These are phyloP conservation scores for Heliosperma pusillum DNA, from an alignment of 148 eudicot genomes.

Conservation along the genomic window DNA sequence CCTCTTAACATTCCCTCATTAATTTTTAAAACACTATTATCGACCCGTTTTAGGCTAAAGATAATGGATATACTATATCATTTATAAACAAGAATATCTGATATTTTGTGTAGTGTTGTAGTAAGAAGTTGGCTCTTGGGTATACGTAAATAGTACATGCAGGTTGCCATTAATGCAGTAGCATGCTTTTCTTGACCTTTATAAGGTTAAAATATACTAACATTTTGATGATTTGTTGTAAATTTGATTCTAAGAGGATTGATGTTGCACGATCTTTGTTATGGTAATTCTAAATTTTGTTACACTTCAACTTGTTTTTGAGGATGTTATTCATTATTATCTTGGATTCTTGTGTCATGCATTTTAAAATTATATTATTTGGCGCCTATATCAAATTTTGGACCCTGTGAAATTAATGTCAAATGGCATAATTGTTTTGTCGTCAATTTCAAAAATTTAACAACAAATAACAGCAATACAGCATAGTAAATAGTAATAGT, in stretches of 20 bases:
- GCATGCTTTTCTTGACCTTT: constrained; percentile 26
- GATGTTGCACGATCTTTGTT: constrained; percentile 18
- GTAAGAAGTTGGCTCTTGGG: background rate
- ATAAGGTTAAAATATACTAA: background rate
- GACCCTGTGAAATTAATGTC: background rate
- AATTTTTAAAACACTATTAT: too few relatives aligned
- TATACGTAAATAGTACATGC: background rate
- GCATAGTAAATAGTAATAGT: too few relatives aligned
- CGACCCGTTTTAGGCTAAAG: too few relatives aligned
- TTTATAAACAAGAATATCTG: too few relatives aligned
- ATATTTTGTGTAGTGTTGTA: too few relatives aligned
- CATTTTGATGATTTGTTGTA: background rate
- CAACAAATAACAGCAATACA: too few relatives aligned
- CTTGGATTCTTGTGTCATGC: background rate
- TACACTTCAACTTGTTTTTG: constrained; percentile 13
- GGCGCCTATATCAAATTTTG: background rate
- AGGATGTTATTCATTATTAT: constrained; percentile 1
- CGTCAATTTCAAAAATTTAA: too few relatives aligned
- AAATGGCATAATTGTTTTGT: background rate
- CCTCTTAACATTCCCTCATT: too few relatives aligned
- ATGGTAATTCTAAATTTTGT: constrained; percentile 15
- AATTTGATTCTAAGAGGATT: background rate
- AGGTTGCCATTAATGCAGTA: constrained; percentile 17
- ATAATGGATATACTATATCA: too few relatives aligned
- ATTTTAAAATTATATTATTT: background rate